phyloP scores from a whole-genome alignment of 2,329 filamentous ascomycete genomes.

The Blastomyces percursus region DNA sequence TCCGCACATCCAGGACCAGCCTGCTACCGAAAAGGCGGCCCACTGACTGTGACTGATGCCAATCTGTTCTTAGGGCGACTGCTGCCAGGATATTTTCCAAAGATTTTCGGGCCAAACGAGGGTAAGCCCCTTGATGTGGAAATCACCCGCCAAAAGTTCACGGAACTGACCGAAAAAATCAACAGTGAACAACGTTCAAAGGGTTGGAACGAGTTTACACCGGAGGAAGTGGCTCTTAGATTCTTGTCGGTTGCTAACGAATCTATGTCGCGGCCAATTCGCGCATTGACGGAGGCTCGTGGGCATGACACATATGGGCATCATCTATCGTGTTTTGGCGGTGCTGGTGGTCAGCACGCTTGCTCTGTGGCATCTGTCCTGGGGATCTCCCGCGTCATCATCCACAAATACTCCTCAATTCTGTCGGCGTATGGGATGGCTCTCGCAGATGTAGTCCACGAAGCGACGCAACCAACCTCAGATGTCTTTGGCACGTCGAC shows the following conservation, averaged over 20 bases:
- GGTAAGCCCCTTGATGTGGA: constrained; percentile 68
- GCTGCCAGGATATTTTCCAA: constrained; percentile 86
- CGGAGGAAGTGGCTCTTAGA: constrained; percentile 48
- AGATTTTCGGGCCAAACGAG: constrained; percentile 87
- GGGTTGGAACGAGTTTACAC: constrained; percentile 51
- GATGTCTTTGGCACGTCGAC: constrained; percentile 40
- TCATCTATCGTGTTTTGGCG: constrained; percentile 82
- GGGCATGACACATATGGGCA: constrained; percentile 86
- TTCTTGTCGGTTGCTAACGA: constrained; percentile 36
- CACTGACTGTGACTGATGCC: constrained; percentile 82
- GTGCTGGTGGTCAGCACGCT: constrained; percentile 84
- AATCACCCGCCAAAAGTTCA: constrained; percentile 63
- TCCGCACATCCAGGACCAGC: constrained; percentile 84
- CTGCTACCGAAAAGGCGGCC: constrained; percentile 85
- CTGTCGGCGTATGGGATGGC: constrained; percentile 90
- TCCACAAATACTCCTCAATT: constrained; percentile 85
- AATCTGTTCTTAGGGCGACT: constrained; percentile 80
- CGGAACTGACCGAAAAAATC: constrained; percentile 65
- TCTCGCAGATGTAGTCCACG: constrained; percentile 82
- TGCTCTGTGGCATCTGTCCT: constrained; percentile 80
- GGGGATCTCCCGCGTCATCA: constrained; percentile 72
- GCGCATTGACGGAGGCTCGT: constrained; percentile 82
- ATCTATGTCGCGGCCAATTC: constrained; percentile 56
- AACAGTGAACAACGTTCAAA: constrained; percentile 50
- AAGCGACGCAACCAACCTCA: constrained; percentile 55